Conservation (phyloP, 805 yeast species). For the Yamadazyma kitorensis region DNA sequence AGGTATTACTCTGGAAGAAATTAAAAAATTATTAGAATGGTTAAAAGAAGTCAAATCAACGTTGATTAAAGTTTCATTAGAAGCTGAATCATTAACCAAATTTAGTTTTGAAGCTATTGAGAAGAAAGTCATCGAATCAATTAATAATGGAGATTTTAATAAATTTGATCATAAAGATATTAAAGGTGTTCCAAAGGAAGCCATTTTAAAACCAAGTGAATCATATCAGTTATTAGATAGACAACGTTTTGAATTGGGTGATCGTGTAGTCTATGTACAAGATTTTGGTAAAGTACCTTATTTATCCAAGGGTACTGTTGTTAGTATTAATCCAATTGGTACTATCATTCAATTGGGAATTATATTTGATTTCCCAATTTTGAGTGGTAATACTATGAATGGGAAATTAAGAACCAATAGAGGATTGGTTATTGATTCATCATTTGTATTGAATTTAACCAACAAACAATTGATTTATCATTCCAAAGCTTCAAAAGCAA, state of each 20-base stretch:
- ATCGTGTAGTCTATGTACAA: constrained; percentile 80
- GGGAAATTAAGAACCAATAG: constrained; percentile 76
- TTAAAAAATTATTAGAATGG: constrained; percentile 46
- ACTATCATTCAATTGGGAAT: constrained; percentile 68
- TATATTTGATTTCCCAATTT: constrained; percentile 76
- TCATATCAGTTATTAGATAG: constrained; percentile 68
- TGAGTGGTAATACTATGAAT: constrained; percentile 79
- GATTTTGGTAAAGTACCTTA: constrained; percentile 87
- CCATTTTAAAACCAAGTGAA: constrained; percentile 71
- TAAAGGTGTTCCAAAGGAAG: constrained; percentile 80
- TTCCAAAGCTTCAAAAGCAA: constrained; percentile 55
- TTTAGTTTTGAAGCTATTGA: constrained; percentile 69
- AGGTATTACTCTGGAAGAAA: constrained; percentile 38
- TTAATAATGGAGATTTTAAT: constrained; percentile 42
- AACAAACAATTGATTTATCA: constrained; percentile 74
- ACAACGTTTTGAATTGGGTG: constrained; percentile 84
- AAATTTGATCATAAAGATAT: constrained; percentile 51
- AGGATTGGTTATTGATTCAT: constrained; percentile 80
- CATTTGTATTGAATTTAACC: constrained; percentile 75
- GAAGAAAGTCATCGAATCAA: constrained; percentile 43
- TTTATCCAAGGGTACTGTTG: constrained; percentile 87
- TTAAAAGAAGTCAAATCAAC: constrained; percentile 46
- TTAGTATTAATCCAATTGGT: constrained; percentile 57
- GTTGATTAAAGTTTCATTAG: constrained; percentile 65
- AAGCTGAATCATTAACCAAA: constrained; percentile 73